These are phyloP conservation scores for Cladosporium sp. DNA, from an alignment of 2,329 filamentous ascomycete genomes.

Conservation along the genomic window DNA sequence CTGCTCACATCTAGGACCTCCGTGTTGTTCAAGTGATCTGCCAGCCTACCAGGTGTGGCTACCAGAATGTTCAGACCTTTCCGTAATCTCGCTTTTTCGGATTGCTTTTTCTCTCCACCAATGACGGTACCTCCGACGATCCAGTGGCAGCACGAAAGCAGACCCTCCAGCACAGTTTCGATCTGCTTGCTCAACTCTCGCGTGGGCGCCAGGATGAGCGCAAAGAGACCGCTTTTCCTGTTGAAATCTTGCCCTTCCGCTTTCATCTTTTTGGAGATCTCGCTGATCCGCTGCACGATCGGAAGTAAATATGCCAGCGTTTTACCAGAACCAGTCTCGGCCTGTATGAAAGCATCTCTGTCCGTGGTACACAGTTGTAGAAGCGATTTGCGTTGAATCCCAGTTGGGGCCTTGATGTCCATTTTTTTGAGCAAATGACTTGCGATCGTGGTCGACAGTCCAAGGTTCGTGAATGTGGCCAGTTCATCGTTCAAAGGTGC, in stretches of 20 bases:
- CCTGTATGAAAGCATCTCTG: slow-evolving; percentile 91
- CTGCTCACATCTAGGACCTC: slow-evolving; percentile 82
- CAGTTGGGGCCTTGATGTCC: slow-evolving; percentile 83
- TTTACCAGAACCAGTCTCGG: slow-evolving; percentile 96
- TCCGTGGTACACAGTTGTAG: slow-evolving; percentile 74
- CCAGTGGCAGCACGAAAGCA: slow-evolving; percentile 89
- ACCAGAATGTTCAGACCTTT: slow-evolving; percentile 96
- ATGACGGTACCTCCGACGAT: slow-evolving; percentile 85
- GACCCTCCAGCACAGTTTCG: slow-evolving; percentile 74
- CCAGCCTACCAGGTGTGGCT: slow-evolving; percentile 85
- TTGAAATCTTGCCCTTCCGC: slow-evolving; percentile 54
- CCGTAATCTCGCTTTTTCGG: slow-evolving; percentile 87
- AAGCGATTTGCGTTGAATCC: slow-evolving; percentile 88
- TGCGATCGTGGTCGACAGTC: slow-evolving; percentile 75
- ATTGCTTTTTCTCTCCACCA: slow-evolving; percentile 68
- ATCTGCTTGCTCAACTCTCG: slow-evolving; percentile 95
- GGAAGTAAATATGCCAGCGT: slow-evolving; percentile 94
- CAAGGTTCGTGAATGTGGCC: slow-evolving; percentile 80
- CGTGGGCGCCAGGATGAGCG: slow-evolving; percentile 89
- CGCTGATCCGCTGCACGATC: slow-evolving; percentile 82
- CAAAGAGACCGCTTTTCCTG: slow-evolving; percentile 85
- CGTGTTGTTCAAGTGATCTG: slow-evolving; percentile 90
- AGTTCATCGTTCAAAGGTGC: slow-evolving; percentile 81
- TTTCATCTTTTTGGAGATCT: slow-evolving; percentile 56
- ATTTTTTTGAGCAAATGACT: slow-evolving; percentile 82